Evolutionary conservation across 2,329 filamentous ascomycete genomes (phyloP).

Genomic region (Pseudocercospora eumusae): DNA sequence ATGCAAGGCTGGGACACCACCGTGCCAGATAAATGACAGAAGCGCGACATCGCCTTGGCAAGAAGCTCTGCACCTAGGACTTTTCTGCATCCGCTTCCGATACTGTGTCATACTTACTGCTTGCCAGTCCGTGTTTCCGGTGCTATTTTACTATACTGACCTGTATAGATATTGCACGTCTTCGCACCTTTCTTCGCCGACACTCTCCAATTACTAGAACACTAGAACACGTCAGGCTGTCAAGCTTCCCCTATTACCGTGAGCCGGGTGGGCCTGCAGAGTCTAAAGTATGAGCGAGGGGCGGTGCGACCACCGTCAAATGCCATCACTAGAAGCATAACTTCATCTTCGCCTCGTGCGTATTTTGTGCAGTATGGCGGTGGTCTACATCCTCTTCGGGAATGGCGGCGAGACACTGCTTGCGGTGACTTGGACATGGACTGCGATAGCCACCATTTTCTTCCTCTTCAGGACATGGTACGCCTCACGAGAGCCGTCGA

Average conservation of each 20-base stretch:
- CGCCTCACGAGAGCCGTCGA: constrained; percentile 9
- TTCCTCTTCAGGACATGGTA: constrained; percentile 18
- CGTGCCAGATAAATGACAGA: no score
- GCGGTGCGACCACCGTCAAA: background rate
- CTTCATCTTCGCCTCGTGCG: background rate
- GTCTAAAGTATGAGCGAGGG: constrained; percentile 1
- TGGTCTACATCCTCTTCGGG: background rate
- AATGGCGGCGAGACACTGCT: constrained; percentile 14
- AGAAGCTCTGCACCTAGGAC: no score
- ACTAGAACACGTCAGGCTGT: background rate
- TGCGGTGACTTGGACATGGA: constrained; percentile 25
- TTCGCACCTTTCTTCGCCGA: background rate
- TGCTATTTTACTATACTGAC: background rate
- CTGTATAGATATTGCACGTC: background rate
- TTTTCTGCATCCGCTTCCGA: background rate
- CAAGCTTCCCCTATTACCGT: background rate
- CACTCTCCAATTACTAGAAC: background rate
- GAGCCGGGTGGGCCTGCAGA: background rate
- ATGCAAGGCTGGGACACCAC: no score
- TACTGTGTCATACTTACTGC: background rate
- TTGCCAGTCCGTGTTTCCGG: background rate
- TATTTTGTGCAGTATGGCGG: background rate
- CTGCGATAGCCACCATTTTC: constrained; percentile 16
- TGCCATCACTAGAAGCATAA: constrained; percentile 3
- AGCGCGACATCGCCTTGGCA: no score